A percentile compares a stretch with the other conserved stretches of the same genome.
Conservation (phyloP, 1,139 yeast species). For the Wickerhamomyces sp. region DNA sequence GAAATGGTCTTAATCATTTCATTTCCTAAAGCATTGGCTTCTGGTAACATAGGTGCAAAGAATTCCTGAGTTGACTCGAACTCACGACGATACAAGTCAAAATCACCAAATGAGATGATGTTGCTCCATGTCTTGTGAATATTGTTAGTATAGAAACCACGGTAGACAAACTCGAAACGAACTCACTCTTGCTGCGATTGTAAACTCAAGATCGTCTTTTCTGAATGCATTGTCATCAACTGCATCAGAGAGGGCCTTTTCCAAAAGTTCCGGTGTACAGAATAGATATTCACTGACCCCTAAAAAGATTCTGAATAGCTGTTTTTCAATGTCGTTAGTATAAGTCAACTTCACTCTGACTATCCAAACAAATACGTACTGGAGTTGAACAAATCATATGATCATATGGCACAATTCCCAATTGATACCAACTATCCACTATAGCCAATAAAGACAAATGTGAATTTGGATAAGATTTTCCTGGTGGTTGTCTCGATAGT, state of each 20-base stretch:
- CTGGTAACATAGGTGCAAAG: conserved; percentile 81
- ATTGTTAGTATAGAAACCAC: background rate
- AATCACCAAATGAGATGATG: conserved; percentile 73
- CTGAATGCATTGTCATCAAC: conserved; percentile 64
- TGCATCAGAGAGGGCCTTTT: conserved; percentile 72
- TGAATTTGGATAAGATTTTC: conserved; percentile 68
- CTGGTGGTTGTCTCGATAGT: conserved; percentile 67
- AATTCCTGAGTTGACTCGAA: conserved; percentile 78
- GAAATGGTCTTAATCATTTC: conserved; percentile 91
- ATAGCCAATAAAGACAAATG: conserved; percentile 85
- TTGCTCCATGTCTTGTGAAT: conserved; percentile 60
- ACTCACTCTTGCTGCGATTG: conserved; percentile 57
- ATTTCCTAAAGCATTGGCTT: conserved; percentile 88
- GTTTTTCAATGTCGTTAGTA: background rate
- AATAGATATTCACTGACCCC: conserved; percentile 93
- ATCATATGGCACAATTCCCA: conserved; percentile 87
- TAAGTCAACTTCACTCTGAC: background rate
- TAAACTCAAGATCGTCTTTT: conserved; percentile 82
- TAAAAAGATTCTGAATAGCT: conserved; percentile 74
- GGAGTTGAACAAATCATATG: conserved; percentile 98
- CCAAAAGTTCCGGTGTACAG: conserved; percentile 76
- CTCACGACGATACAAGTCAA: conserved; percentile 60
- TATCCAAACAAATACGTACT: background rate
- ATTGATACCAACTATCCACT: conserved; percentile 87
- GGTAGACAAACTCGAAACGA: conserved; percentile 8